Evolutionary conservation across 2,329 filamentous ascomycete genomes (phyloP).

Genomic region (Rugonectria rugulosa): DNA sequence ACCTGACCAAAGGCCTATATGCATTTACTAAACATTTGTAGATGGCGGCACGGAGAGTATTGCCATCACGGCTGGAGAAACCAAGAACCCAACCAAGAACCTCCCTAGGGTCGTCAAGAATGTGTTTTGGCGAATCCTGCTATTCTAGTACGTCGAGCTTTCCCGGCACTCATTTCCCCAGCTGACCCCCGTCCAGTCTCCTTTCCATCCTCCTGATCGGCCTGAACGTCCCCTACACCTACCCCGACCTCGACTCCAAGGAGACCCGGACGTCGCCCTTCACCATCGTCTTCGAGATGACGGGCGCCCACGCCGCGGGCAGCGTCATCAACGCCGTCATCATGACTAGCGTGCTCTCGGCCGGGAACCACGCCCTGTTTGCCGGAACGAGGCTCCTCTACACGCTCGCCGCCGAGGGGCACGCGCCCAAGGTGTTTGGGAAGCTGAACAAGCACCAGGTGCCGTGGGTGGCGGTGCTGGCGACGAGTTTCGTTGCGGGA

Average conservation of each 20-base stretch:
- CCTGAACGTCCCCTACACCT: conserved; percentile 65
- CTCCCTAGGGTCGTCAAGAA: conserved; percentile 70
- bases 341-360: conserved; percentile 47
- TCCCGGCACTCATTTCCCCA: too few species aligned
- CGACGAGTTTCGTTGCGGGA: conserved; percentile 63
- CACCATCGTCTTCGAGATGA: conserved; percentile 67
- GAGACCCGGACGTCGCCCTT: conserved; percentile 47
- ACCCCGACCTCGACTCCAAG: conserved; percentile 44
- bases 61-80: conserved; percentile 72
- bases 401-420: conserved; percentile 49
- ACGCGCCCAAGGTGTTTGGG: conserved; percentile 64
- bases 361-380: conserved; percentile 48
- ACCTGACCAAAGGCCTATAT: background rate
- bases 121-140: conserved; percentile 68
- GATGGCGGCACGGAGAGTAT: conserved; percentile 67
- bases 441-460: conserved; percentile 45
- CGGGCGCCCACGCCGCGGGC: conserved; percentile 59
- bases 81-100: conserved; percentile 66
- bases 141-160: conserved; percentile 51
- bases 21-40: conserved; percentile 13
- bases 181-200: conserved; percentile 36
- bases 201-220: conserved; percentile 56
- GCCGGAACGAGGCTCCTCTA: conserved; percentile 46
- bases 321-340: conserved; percentile 68
- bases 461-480: conserved; percentile 53